A percentile compares a stretch with the other conserved stretches of the same genome.
Evolutionary conservation across 345 rosid species (phyloP).

Genomic region (Eucalyptus leucophloia): DNA sequence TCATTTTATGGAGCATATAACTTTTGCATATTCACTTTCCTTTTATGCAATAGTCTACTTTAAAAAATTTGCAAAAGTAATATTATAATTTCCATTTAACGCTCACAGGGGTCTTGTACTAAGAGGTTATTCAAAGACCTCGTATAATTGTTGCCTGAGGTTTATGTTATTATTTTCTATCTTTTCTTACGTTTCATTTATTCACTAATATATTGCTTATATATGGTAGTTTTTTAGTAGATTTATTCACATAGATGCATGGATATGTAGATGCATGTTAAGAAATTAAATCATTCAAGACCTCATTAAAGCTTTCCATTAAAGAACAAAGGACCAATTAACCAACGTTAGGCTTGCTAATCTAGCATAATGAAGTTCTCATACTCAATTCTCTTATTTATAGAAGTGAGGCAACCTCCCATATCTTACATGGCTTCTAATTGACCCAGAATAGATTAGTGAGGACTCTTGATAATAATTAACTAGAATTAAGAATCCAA

Average conservation of each 20-base stretch:
- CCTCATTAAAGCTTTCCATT: neutral
- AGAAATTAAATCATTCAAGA: neutral
- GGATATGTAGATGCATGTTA: neutral
- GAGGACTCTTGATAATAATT: neutral
- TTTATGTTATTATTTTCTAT: neutral
- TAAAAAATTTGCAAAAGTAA: neutral
- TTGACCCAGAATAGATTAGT: too few species aligned
- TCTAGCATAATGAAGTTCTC: too few species aligned
- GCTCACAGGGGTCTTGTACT: neutral
- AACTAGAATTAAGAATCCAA: neutral
- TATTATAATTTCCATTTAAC: neutral
- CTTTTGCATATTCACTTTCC: neutral
- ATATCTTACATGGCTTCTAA: neutral
- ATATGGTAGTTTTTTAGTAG: neutral
- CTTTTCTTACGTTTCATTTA: neutral
- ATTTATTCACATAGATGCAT: neutral
- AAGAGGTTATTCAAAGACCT: neutral
- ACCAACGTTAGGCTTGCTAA: neutral
- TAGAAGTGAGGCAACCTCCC: neutral
- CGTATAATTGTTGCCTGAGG: too few species aligned
- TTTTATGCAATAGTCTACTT: neutral
- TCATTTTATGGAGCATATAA: too few species aligned
- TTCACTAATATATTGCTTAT: neutral
- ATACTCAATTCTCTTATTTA: too few species aligned
- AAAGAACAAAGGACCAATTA: neutral